A percentile compares a stretch with the other conserved stretches of the same genome.
Conservation (phyloP, 805 yeast species). For the Nakazawaea sp. region DNA sequence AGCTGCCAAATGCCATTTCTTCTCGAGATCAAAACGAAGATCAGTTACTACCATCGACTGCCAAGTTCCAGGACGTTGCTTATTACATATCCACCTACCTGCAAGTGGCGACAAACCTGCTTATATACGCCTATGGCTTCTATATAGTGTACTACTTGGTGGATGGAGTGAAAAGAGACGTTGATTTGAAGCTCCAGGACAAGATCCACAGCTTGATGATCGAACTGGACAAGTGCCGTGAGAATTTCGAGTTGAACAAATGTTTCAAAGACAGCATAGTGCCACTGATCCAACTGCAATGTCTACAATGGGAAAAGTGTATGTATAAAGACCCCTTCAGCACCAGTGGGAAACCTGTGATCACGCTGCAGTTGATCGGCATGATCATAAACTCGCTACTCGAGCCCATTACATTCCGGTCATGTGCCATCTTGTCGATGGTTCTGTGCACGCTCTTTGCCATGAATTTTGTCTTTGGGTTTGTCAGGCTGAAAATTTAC, state of each 20-base stretch:
- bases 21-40: slow-evolving; percentile 1
- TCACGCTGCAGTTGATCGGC: slow-evolving; percentile 56
- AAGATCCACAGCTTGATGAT: slow-evolving; percentile 36
- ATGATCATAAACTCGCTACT: slow-evolving; percentile 52
- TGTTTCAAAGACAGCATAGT: slow-evolving; percentile 50
- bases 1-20: too few relatives aligned
- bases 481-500: slow-evolving; percentile 9
- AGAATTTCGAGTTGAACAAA: slow-evolving; percentile 44
- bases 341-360: slow-evolving; percentile 27
- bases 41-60: slow-evolving; percentile 44
- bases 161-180: slow-evolving; percentile 46
- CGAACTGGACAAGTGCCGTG: slow-evolving; percentile 48
- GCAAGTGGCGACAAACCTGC: slow-evolving; percentile 45
- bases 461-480: slow-evolving; percentile 34
- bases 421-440: slow-evolving; percentile 36
- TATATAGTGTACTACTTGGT: slow-evolving; percentile 37
- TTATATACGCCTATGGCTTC: slow-evolving; percentile 36
- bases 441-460: slow-evolving; percentile 43
- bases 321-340: slow-evolving; percentile 51
- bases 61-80: slow-evolving; percentile 45
- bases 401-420: slow-evolving; percentile 62
- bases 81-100: slow-evolving; percentile 56
- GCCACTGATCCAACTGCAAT: slow-evolving; percentile 51
- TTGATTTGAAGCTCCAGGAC: slow-evolving; percentile 41
- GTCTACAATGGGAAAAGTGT: slow-evolving; percentile 60